Evolutionary conservation across 257 asterid genomes (phyloP), one percentile per base, ranked within the genome.

Genomic region (Cordia subcordata): DNA sequence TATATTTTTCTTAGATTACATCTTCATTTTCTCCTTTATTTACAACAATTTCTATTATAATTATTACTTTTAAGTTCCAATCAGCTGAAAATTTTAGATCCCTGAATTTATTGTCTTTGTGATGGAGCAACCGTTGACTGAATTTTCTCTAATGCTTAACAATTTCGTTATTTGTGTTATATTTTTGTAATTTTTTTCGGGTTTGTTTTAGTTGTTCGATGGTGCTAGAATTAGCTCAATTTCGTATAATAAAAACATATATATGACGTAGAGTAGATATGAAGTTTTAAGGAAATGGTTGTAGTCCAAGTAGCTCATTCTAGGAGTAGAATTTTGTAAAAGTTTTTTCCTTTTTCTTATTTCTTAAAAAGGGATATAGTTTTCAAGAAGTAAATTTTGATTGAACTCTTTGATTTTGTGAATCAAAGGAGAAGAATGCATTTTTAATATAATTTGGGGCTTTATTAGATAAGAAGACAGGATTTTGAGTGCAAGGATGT

Each of bases 361-460:
- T 42, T 42, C 2, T 42, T 42, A 3, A 42, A 42, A 11, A 8
- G 47, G 35, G 35, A 1, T 27, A 1, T 27, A 1, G 35, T 27
- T 27, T 27, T 27, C 3, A 6, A 1, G 35, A 6, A 27, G 35
- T 3, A 27, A 27, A 27, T 27, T 27, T 27, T 27, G 35, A 27
- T 27, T 27, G 6, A 27, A 27, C 35, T 27, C 6, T 27, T 27
- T 3, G 6, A 1, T 27, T 27, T 1, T 27, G 35, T n/a, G n/a
- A n/a, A 27, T 27, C 6, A 6, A 27, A 27, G 35, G 10, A 42
- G 10, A 42, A 42, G 18, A 35, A 35, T 57, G 15, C 22, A 37
- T 57, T 57, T 57, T 44, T 57, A 19, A 37, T 57, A 42, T 42
- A 3, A 11, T 42, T 42, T 42, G 47, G 47, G 47, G 8, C 47